Evolutionary conservation across 2,329 filamentous ascomycete genomes (phyloP).

Genomic region (Monosporascus sp.): DNA sequence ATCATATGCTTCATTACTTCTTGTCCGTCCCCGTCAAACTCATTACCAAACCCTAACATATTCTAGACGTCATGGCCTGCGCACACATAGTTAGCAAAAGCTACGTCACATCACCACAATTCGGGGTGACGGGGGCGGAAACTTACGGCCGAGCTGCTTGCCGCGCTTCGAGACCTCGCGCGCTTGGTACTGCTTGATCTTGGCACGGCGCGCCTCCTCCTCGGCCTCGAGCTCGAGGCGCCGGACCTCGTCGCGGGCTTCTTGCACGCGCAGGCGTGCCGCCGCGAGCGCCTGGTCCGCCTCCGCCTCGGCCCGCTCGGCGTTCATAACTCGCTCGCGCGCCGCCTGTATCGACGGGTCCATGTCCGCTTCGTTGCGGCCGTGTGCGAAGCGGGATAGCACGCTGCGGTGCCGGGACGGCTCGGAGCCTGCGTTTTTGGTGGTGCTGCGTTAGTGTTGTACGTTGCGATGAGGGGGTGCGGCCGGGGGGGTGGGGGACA

Average conservation of each 20-base stretch:
- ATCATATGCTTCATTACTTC: not conserved
- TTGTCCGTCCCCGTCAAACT: too few relatives aligned
- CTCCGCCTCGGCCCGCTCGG: constrained; percentile 59
- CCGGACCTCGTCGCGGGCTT: constrained; percentile 60
- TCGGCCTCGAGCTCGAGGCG: constrained; percentile 59
- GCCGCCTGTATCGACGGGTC: constrained; percentile 60
- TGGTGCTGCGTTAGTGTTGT: not conserved
- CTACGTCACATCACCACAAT: not conserved
- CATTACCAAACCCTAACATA: too few relatives aligned
- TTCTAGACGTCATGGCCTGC: too few relatives aligned
- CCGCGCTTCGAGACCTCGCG: constrained; percentile 61
- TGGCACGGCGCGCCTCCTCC: constrained; percentile 59
- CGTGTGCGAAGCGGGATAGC: constrained; percentile 38
- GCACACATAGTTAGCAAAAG: too few relatives aligned
- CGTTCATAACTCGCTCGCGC: constrained; percentile 54
- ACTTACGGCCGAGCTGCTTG: constrained; percentile 64
- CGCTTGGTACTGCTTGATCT: constrained; percentile 64
- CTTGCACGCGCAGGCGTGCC: constrained; percentile 52
- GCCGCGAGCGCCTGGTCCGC: constrained; percentile 59
- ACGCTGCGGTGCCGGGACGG: constrained; percentile 31
- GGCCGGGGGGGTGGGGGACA: not conserved
- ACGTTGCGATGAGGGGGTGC: not conserved
- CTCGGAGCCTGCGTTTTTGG: constrained; percentile 8
- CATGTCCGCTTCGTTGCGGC: constrained; percentile 40
- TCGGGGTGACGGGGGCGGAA: not conserved